phyloP scores from a whole-genome alignment of 176 grass and related monocot genomes.

The Musa troglodytarum region DNA sequence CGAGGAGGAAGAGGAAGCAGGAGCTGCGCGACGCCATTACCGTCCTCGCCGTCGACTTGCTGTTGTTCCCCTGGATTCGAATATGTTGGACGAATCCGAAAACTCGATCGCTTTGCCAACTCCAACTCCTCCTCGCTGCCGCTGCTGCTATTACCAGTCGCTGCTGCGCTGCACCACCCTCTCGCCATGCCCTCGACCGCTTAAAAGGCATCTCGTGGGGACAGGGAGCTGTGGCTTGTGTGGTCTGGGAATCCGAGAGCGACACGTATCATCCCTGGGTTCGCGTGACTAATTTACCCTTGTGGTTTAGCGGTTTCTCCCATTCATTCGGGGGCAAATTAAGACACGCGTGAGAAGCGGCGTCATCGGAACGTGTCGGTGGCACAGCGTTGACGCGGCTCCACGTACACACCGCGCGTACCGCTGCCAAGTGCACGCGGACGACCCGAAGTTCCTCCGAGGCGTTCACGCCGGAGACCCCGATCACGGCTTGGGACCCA shows the following conservation, averaged over 20 bases:
- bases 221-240: not conserved
- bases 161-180: not conserved
- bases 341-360: too few species aligned
- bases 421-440: not conserved
- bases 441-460: too few species aligned
- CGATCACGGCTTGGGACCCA: too few species aligned
- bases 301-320: not conserved
- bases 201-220: not conserved
- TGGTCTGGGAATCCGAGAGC: not conserved
- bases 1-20: slow-evolving; percentile 13
- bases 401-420: not conserved
- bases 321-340: too few species aligned
- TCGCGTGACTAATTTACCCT: not conserved
- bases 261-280: not conserved
- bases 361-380: slow-evolving; percentile 1
- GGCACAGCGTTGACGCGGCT: not conserved
- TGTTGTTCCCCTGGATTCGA: not conserved
- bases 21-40: slow-evolving; percentile 13
- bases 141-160: not conserved
- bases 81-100: not conserved
- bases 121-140: not conserved
- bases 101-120: not conserved
- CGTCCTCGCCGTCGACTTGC: not conserved
- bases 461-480: too few species aligned
- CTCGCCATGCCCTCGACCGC: not conserved